A percentile compares a stretch with the other conserved stretches of the same genome.
phyloP scores from a whole-genome alignment of 495 filamentous ascomycete genomes.

The Hypoxylon trugodes region DNA sequence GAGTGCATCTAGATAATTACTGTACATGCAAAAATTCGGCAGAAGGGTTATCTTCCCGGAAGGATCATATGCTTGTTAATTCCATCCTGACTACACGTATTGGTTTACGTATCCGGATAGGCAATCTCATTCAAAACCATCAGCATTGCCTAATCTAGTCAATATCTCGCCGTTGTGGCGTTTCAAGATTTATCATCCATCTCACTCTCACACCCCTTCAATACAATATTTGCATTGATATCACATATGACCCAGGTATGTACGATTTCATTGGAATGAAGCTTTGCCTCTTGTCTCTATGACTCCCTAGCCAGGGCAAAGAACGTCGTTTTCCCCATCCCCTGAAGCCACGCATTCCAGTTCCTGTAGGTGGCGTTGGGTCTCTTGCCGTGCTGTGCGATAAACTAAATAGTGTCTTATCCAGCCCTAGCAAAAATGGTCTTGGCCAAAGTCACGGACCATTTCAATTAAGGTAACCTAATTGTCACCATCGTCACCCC shows the following conservation, averaged over 20 bases:
- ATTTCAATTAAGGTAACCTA: slow-evolving; percentile 15
- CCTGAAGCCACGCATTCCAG: slow-evolving; percentile 17
- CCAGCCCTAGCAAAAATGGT: slow-evolving; percentile 29
- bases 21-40: not conserved
- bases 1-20: not conserved
- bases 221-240: slow-evolving; percentile 23
- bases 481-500: slow-evolving; percentile 29
- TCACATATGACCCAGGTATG: too few relatives aligned
- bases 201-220: slow-evolving; percentile 25
- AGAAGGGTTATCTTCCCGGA: not conserved
- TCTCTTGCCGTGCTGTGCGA: not conserved
- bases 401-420: slow-evolving; percentile 28
- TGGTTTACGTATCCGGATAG: slow-evolving; percentile 12
- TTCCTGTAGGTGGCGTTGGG: not conserved
- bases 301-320: slow-evolving; percentile 7
- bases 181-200: slow-evolving; percentile 40
- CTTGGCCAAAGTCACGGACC: slow-evolving; percentile 16
- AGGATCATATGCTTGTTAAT: slow-evolving; percentile 14
- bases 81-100: slow-evolving; percentile 6
- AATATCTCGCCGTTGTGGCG: slow-evolving; percentile 23
- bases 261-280: slow-evolving; percentile 30
- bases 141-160: slow-evolving; percentile 25
- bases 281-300: slow-evolving; percentile 8
- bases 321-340: not conserved
- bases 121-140: slow-evolving; percentile 20